A percentile compares a stretch with the other conserved stretches of the same genome.
Conservation (phyloP, 768 basidiomycete species). For the Mycena indigotica region DNA sequence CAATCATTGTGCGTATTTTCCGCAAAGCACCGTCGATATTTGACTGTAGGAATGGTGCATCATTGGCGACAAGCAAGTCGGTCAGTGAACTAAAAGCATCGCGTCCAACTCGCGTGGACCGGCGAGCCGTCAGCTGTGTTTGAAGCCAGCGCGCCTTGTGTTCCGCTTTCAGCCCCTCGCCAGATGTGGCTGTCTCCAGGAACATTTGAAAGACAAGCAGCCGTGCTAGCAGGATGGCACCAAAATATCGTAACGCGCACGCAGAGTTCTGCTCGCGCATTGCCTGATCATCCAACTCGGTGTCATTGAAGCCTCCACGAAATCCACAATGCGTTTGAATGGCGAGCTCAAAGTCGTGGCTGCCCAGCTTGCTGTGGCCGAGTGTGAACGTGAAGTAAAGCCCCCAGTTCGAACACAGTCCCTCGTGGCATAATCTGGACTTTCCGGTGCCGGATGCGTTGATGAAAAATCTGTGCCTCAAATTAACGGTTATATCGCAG, state of each 20-base stretch:
- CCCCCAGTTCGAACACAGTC: constrained; percentile 5
- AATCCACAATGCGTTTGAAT: neutral
- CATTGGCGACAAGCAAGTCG: neutral
- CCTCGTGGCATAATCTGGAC: constrained; percentile 6
- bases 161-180: neutral
- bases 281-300: neutral
- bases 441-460: neutral
- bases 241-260: too few species aligned
- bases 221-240: neutral
- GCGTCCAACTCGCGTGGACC: neutral
- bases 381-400: constrained; percentile 5
- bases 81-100: neutral
- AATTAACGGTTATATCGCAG: too few species aligned
- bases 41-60: neutral
- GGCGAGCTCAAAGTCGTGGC: neutral
- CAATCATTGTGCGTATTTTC: neutral
- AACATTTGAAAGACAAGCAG: neutral
- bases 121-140: neutral
- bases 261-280: neutral
- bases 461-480: neutral
- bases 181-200: neutral
- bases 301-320: neutral
- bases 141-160: neutral
- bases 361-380: neutral
- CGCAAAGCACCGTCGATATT: neutral